Conservation (phyloP, 108 stramenopile genomes). For the Schizochytrium sp. region DNA sequence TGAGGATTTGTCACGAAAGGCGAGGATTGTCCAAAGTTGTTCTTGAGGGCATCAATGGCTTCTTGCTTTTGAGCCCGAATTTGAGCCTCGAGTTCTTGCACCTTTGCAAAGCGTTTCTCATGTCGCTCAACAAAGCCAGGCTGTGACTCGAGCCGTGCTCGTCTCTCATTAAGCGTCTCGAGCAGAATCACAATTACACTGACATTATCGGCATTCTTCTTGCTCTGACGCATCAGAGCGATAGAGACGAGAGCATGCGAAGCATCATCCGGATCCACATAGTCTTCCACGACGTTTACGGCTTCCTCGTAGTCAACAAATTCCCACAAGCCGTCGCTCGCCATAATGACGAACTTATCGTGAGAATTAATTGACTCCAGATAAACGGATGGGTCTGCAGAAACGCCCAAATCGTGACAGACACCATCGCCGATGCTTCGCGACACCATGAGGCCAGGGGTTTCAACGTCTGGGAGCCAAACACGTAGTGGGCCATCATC, state of each 20-base stretch:
- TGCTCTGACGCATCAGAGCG: not conserved
- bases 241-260: not conserved
- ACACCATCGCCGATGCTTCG: not conserved
- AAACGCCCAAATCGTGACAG: not conserved
- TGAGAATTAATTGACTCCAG: not conserved
- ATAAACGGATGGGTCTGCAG: not conserved
- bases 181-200: not conserved
- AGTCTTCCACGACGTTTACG: not conserved
- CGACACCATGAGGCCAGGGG: constrained; percentile 1
- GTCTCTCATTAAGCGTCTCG: not conserved
- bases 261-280: not conserved
- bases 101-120: not conserved
- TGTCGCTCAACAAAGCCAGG: not conserved
- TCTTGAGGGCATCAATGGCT: not conserved
- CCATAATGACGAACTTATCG: not conserved
- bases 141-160: not conserved
- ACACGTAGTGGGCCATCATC: not conserved
- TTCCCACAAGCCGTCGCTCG: constrained; percentile 9
- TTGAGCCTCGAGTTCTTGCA: not conserved
- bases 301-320: not conserved
- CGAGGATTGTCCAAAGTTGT: not conserved
- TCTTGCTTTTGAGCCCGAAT: not conserved
- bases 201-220: not conserved
- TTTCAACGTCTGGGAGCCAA: not conserved
- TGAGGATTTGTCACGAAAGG: not conserved